Conservation (phyloP, 768 basidiomycete species). For the Tricholoma flavovirens region DNA sequence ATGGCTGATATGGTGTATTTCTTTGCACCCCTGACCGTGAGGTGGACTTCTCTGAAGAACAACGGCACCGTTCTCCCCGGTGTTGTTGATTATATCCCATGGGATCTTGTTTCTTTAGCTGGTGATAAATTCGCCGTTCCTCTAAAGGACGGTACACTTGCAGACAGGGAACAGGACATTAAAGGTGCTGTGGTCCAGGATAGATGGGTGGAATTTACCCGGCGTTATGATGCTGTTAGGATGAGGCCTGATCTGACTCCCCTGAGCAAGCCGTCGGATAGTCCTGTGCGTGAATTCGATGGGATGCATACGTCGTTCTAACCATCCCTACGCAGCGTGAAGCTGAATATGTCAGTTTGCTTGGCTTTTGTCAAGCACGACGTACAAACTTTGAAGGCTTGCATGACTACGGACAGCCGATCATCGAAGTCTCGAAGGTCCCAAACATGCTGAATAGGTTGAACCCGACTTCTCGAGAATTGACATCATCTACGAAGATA, state of each 20-base stretch:
- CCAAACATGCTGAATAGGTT: conserved; percentile 51
- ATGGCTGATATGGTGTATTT: conserved; percentile 56
- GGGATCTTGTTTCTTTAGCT: conserved; percentile 54
- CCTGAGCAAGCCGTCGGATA: conserved; percentile 61
- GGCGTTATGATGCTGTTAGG: conserved; percentile 53
- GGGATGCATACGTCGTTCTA: background rate
- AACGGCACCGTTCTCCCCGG: conserved; percentile 24
- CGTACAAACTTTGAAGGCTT: conserved; percentile 60
- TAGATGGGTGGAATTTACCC: conserved; percentile 68
- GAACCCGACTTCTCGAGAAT: conserved; percentile 44
- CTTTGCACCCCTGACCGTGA: conserved; percentile 50
- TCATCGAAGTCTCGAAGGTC: conserved; percentile 61
- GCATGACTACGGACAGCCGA: conserved; percentile 57
- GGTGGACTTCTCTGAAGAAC: conserved; percentile 30
- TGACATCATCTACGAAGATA: conserved; percentile 30
- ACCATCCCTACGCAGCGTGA: conserved; percentile 44
- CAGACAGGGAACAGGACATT: conserved; percentile 39
- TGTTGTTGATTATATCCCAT: conserved; percentile 48
- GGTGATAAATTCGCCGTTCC: conserved; percentile 47
- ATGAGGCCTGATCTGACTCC: conserved; percentile 68
- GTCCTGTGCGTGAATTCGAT: conserved; percentile 41
- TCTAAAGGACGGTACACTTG: conserved; percentile 33
- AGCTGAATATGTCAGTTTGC: conserved; percentile 48
- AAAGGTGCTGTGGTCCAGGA: conserved; percentile 71
- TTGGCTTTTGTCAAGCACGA: conserved; percentile 61